Evolutionary conservation across 2,329 filamentous ascomycete genomes (phyloP).

Genomic region (Alternaria solani): DNA sequence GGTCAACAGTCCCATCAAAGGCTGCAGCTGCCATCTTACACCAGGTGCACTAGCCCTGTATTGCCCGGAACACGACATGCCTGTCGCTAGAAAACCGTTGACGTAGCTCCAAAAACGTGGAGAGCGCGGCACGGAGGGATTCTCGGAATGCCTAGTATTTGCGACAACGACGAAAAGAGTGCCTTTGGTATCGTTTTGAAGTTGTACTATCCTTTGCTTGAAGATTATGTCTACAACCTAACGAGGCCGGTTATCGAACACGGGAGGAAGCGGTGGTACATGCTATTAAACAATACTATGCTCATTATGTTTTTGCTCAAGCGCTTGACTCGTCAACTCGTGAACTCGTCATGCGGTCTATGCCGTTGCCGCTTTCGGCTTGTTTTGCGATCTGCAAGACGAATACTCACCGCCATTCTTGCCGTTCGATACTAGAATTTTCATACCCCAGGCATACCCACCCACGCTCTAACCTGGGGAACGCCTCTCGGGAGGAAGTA

Average conservation of each 20-base stretch:
- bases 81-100: not conserved
- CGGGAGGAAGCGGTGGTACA: not conserved
- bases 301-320: constrained; percentile 4
- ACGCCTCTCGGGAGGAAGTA: constrained; percentile 59
- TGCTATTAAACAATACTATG: constrained; percentile 11
- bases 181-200: not conserved
- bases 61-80: constrained; percentile 2
- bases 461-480: constrained; percentile 51
- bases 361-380: not conserved
- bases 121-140: not conserved
- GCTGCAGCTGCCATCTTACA: constrained; percentile 2
- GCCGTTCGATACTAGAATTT: not conserved
- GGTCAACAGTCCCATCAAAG: not conserved
- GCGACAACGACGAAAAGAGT: not conserved
- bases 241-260: not conserved
- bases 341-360: not conserved
- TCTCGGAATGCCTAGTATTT: not conserved
- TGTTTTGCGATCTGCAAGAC: not conserved
- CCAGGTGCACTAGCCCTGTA: not conserved
- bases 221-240: not conserved
- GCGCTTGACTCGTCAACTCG: constrained; percentile 4
- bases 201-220: not conserved
- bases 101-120: not conserved
- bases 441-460: constrained; percentile 59
- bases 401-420: not conserved